Conservation (phyloP, 176 grass and related monocot species). For the Rhynchospora pubera region DNA sequence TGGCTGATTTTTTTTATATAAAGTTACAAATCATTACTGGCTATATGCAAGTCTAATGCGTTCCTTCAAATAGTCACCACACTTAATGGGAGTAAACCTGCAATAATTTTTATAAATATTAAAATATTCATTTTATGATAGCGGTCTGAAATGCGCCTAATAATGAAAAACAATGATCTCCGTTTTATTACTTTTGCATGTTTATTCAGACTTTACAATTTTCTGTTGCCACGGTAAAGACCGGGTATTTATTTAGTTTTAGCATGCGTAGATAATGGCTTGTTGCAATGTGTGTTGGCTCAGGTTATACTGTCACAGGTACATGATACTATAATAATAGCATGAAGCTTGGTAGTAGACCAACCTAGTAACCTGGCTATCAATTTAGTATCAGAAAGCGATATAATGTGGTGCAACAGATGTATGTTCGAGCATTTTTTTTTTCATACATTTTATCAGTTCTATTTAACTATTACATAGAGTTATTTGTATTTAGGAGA, state of each 20-base stretch:
- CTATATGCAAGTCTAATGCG: constrained; percentile 38
- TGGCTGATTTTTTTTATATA: too few species aligned
- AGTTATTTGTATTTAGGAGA: too few species aligned
- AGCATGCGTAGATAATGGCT: neutral
- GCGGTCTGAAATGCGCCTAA: neutral
- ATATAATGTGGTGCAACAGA: neutral
- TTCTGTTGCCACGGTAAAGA: neutral
- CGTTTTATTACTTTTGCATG: neutral
- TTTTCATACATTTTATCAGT: neutral
- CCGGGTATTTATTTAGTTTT: neutral
- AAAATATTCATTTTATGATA: neutral
- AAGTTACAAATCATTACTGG: neutral
- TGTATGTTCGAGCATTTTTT: neutral
- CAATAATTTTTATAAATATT: neutral
- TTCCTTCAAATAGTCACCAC: constrained; percentile 42
- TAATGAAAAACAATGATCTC: neutral
- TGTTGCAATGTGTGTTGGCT: neutral
- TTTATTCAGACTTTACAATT: neutral
- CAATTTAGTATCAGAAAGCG: neutral
- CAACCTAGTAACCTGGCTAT: neutral
- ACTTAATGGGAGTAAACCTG: constrained; percentile 64
- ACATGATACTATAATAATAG: neutral
- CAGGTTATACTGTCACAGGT: neutral
- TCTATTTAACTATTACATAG: neutral
- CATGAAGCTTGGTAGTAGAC: neutral